Base-by-base conservation (phyloP, 1,139 yeast species). In the Starmera stellimalicola region DNA sequence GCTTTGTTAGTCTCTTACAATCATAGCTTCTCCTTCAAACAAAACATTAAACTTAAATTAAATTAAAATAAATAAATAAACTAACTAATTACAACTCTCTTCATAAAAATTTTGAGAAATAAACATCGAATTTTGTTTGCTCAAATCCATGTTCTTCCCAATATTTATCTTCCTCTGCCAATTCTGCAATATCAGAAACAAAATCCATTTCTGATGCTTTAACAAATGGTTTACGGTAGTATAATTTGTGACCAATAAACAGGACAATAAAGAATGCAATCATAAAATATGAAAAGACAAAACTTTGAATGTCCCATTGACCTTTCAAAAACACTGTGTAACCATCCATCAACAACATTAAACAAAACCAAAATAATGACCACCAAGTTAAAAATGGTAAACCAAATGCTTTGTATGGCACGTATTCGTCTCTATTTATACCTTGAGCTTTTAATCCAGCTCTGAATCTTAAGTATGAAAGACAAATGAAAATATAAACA, bases 211-310 rank as follows among this genome's bases (percentile, higher is more conserved):
- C 35, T 19, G 16, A 9, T 18, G 39, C 33, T 8, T 32, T 29
- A 19, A 36, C 26, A 18, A 29, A 20, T 17, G 27, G 22, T 4
- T 29, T 31, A 17, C 25, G 34, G 17, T 30, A 26, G 11, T 18
- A 34, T 23, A 33, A n/a, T 26, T 36, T 36, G 22, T 36, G 33
- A 12, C 34, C 35, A 14, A 34, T 20, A 33, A 22, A 33, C 14
- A 29, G 17, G 5, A 52, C 65, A 32, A 73, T 51, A 42, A 72
- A 73, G 26, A 76, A 54, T 33, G 73, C 72, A 30, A 75, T 60
- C 71, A 76, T 68, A 45, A 76, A 55, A 47, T 75, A 76, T 31
- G 66, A 62, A 44, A 74, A 73, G 35, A 76, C 54, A 44, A 76
- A 77, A 7, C 72, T 60, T 36, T 73, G 54, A 16, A 63, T 47